These are phyloP conservation scores for Torrubiella hemipterigena DNA, from an alignment of 2,329 filamentous ascomycete species.

Conservation along the genomic window DNA sequence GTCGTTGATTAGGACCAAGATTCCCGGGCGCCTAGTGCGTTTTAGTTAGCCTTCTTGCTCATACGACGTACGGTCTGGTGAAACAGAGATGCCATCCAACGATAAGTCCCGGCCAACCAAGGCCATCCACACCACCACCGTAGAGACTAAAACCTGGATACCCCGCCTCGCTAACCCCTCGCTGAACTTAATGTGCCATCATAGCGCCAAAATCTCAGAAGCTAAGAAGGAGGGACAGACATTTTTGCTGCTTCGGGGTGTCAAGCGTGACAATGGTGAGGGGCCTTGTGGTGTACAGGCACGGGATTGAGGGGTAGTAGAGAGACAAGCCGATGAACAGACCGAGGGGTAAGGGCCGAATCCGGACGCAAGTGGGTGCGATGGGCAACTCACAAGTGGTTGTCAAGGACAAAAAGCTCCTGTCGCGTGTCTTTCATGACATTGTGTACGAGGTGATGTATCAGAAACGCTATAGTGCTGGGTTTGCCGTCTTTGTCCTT, in stretches of 20 bases:
- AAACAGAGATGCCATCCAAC: no score
- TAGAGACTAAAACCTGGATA: no score
- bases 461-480: slow-evolving; percentile 62
- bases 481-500: slow-evolving; percentile 45
- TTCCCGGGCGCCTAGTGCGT: slow-evolving; percentile 69
- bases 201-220: no score
- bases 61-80: no score
- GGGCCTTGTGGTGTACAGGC: background rate
- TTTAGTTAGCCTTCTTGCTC: slow-evolving; percentile 12
- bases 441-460: slow-evolving; percentile 66
- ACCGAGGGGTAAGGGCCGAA: no score
- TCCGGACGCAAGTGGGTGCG: background rate
- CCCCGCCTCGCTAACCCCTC: no score
- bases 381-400: slow-evolving; percentile 60
- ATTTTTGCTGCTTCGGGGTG: background rate
- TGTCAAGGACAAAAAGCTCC: slow-evolving; percentile 82
- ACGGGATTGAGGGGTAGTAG: background rate
- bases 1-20: slow-evolving; percentile 94
- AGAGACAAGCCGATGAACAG: slow-evolving; percentile 3
- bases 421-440: slow-evolving; percentile 76
- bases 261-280: background rate
- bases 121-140: no score
- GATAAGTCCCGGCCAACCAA: no score
- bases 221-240: no score
- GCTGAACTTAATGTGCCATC: no score